Evolutionary conservation across 75 land plant species (phyloP).

Genomic region (Cryptomeria japonica): DNA sequence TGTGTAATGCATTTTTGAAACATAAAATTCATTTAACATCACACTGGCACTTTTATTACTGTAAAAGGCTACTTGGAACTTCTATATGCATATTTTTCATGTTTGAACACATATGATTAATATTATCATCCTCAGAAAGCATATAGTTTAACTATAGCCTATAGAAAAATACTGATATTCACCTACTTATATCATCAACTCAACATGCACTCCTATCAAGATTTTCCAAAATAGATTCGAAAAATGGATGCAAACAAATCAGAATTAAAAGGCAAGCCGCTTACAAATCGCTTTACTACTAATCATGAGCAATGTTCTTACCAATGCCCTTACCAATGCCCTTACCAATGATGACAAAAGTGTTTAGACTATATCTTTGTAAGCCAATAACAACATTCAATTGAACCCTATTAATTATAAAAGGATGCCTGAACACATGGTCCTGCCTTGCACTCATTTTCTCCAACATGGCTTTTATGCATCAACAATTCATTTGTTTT

Average conservation of each 20-base stretch:
- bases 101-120: neutral
- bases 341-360: neutral
- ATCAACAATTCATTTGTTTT: conserved; percentile 11
- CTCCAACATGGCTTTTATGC: conserved; percentile 15
- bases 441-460: neutral
- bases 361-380: neutral
- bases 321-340: no score
- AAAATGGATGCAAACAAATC: neutral
- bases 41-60: neutral
- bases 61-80: neutral
- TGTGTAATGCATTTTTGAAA: no score
- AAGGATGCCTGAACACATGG: neutral
- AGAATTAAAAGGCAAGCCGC: neutral
- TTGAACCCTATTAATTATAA: neutral
- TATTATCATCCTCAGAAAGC: neutral
- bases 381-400: neutral
- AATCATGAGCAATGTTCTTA: neutral
- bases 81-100: neutral
- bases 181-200: neutral
- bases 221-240: neutral
- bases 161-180: neutral
- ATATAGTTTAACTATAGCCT: neutral
- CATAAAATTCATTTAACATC: neutral
- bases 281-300: neutral
- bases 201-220: neutral